Percentiles rank a stretch among this genome's conserved stretches.
These are phyloP conservation scores for Penicillium riverlandense DNA, from an alignment of 495 filamentous ascomycete genomes.

Conservation along the genomic window DNA sequence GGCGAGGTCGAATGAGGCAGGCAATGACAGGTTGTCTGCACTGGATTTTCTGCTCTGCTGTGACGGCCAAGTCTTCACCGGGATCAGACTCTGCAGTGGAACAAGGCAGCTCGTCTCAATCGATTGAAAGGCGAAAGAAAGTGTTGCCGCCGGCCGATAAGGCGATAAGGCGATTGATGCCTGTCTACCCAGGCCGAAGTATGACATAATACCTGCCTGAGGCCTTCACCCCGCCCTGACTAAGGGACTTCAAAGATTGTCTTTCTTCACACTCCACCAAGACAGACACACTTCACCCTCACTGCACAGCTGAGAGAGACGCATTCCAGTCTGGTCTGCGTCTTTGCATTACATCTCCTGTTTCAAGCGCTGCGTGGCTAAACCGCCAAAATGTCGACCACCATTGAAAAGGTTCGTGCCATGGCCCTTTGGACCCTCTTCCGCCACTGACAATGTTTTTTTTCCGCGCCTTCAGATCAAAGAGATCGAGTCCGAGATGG, in stretches of 20 bases:
- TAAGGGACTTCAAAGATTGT: slow-evolving; percentile 27
- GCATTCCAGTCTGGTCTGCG: not conserved
- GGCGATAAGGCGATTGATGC: slow-evolving; percentile 8
- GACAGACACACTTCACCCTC: not conserved
- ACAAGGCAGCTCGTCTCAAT: not conserved
- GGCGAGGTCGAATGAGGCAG: too few relatives aligned
- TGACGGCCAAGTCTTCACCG: too few relatives aligned
- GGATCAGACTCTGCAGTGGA: too few relatives aligned
- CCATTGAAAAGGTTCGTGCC: slow-evolving; percentile 78
- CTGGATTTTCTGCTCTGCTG: too few relatives aligned
- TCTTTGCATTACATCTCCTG: not conserved
- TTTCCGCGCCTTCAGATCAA: slow-evolving; percentile 65
- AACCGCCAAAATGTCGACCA: slow-evolving; percentile 77
- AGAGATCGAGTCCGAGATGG: slow-evolving; percentile 96
- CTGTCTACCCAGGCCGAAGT: slow-evolving; percentile 1
- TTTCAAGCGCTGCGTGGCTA: slow-evolving; percentile 10
- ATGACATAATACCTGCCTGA: slow-evolving; percentile 21
- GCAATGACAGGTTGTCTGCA: too few relatives aligned
- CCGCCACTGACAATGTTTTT: slow-evolving; percentile 2
- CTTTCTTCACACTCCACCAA: slow-evolving; percentile 4
- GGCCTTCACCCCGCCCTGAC: slow-evolving; percentile 24
- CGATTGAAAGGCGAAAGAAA: not conserved
- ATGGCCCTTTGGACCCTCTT: slow-evolving; percentile 8
- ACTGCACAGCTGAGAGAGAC: slow-evolving; percentile 6
- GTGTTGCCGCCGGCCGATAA: slow-evolving; percentile 13